phyloP scores from a whole-genome alignment of 805 yeast genomes.

The Wickerhamomyces queroliae region DNA sequence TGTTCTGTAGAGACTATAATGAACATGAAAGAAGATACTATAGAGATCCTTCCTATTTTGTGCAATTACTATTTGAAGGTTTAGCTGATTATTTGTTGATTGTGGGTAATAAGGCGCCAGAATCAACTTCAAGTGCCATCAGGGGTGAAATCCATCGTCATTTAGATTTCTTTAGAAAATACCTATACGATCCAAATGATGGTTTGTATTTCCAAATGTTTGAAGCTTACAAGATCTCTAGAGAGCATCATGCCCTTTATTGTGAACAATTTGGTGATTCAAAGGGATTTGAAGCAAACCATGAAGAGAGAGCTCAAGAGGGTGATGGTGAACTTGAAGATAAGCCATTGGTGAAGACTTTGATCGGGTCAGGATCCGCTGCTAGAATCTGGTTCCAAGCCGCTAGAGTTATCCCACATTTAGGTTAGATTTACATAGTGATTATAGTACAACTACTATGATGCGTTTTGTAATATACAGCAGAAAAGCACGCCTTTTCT shows the following conservation, averaged over 20 bases:
- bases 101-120: slow-evolving; percentile 34
- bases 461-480: not conserved
- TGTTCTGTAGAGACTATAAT: slow-evolving; percentile 54
- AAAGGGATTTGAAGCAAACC: slow-evolving; percentile 43
- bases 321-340: slow-evolving; percentile 31
- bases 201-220: slow-evolving; percentile 56
- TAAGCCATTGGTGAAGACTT: slow-evolving; percentile 38
- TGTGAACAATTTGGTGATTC: slow-evolving; percentile 48
- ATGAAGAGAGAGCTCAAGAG: slow-evolving; percentile 42
- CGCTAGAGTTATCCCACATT: slow-evolving; percentile 52
- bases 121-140: slow-evolving; percentile 24
- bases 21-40: slow-evolving; percentile 50
- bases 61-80: slow-evolving; percentile 62
- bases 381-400: slow-evolving; percentile 67
- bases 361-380: slow-evolving; percentile 62
- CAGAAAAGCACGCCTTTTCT: no score
- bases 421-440: slow-evolving; percentile 11
- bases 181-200: slow-evolving; percentile 49
- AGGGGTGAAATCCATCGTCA: slow-evolving; percentile 45
- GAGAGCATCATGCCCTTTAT: slow-evolving; percentile 45
- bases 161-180: slow-evolving; percentile 50
- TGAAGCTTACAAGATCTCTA: slow-evolving; percentile 49
- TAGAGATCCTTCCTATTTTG: slow-evolving; percentile 58
- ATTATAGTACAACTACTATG: slow-evolving; percentile 2
- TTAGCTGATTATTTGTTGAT: slow-evolving; percentile 56